Base-by-base conservation (phyloP, 106 monocot genomes). In the Dendrobium huoshanense region DNA sequence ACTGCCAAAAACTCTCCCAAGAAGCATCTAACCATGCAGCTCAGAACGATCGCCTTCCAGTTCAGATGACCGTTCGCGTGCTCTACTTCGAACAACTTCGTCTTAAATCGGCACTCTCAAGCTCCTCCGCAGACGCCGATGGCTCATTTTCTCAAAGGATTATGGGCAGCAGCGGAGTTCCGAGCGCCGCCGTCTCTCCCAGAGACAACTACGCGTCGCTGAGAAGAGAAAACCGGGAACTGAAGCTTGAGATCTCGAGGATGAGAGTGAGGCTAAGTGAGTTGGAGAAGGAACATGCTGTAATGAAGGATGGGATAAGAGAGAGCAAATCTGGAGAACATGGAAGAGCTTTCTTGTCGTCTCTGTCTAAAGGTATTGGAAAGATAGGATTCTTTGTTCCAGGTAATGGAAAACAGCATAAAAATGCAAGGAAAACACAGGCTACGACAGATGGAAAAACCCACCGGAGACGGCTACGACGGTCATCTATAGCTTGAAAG, bases 61-160 rank as follows among this genome's bases (percentile, higher is more conserved):
- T 92, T 79, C 94, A 94, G 72, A 92, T 92, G 86, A 82, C 79
- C 7, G 83, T 97, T 73, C 90, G 92, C 0, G 86, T 94, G 51
- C 90, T 96, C 74, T 94, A 96, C 94, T 89, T 90, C 19, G 93
- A 93, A 79, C 94, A 97, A 81, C 83, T 97, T 24, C 94, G 90
- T 80, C 88, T 97, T 64, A 92, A 94, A 73, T 88, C 92, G 2
- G 76, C 94, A 0, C 67, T 97, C 78, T 86, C 90, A 0, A 67
- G 79, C 4, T 78, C 73, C 80, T 82, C 82, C 0, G 86, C 13
- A 13, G 51, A 51, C 15, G 51, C 77, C 18, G 88, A 86, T 9
- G 86, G 87, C 6, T 92, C 90, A 64, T 94, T 89, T 75, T 96
- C 96, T 3, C 96, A 96, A 43, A 85, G 89, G 64, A 90, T 92